Evolutionary conservation across 352 stramenopile genomes (phyloP).

Genomic region (Phytophthora boehmeriae): DNA sequence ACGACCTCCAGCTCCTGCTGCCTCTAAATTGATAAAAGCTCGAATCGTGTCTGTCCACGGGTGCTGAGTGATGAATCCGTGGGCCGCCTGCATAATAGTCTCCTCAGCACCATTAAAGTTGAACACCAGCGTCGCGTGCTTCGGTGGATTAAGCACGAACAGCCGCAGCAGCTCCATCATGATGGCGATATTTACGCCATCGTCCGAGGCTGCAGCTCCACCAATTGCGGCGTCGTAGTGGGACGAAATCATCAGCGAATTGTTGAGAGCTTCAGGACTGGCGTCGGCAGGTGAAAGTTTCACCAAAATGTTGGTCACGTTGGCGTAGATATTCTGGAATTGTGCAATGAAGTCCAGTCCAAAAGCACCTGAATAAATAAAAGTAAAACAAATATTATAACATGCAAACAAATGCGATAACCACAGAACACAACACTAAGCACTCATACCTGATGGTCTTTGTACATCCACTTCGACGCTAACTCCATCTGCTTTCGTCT

Average conservation of each 20-base stretch:
- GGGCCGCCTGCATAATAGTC: conserved; percentile 78
- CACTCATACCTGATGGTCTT: conserved; percentile 43
- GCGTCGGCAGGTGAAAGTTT: conserved; percentile 45
- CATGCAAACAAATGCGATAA: too few species aligned
- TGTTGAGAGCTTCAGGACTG: conserved; percentile 36
- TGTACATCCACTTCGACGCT: conserved; percentile 68
- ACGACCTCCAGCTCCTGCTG: conserved; percentile 64
- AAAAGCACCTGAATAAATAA: conserved; percentile 54
- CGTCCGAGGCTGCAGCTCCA: conserved; percentile 68
- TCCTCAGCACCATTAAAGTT: conserved; percentile 86
- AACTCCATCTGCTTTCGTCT: conserved; percentile 36
- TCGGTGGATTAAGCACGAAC: conserved; percentile 46
- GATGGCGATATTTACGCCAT: conserved; percentile 83
- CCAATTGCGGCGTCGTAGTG: conserved; percentile 84
- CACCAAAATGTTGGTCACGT: conserved; percentile 84
- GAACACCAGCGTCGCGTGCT: conserved; percentile 66
- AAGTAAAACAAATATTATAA: neutral
- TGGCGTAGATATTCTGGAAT: conserved; percentile 88
- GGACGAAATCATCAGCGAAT: conserved; percentile 76
- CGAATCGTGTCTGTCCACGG: conserved; percentile 70
- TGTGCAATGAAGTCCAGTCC: conserved; percentile 77
- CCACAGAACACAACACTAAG: too few species aligned
- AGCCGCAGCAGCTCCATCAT: conserved; percentile 76
- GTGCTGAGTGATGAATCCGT: conserved; percentile 85
- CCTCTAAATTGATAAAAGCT: conserved; percentile 84